These are phyloP conservation scores for Synura sp. DNA, from an alignment of 352 stramenopile species.

Conservation along the genomic window DNA sequence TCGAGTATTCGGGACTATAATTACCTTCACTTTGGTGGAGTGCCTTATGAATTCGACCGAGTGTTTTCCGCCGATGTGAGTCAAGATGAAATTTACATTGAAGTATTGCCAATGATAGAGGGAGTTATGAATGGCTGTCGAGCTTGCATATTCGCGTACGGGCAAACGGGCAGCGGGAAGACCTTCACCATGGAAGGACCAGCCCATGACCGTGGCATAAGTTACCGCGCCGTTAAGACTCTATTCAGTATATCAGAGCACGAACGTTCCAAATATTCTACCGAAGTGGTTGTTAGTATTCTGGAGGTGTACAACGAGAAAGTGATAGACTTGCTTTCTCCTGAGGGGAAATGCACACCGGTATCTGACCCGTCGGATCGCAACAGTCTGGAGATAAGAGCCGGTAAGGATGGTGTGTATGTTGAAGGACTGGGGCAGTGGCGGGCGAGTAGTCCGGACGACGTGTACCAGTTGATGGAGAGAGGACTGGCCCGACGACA, in stretches of 20 bases:
- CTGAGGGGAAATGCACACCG: constrained; percentile 55
- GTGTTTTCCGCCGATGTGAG: neutral
- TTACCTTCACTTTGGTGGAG: neutral
- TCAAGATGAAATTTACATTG: neutral
- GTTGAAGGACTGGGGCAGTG: constrained; percentile 79
- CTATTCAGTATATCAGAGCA: constrained; percentile 64
- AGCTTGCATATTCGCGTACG: constrained; percentile 82
- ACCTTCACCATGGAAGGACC: constrained; percentile 84
- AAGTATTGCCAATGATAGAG: neutral
- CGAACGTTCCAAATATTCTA: constrained; percentile 45
- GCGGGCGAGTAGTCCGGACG: constrained; percentile 62
- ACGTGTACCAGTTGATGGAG: constrained; percentile 74
- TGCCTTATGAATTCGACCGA: neutral
- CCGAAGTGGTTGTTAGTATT: constrained; percentile 72
- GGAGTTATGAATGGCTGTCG: constrained; percentile 67
- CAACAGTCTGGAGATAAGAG: constrained; percentile 72
- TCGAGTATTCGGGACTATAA: constrained; percentile 25
- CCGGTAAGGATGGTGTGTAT: constrained; percentile 64
- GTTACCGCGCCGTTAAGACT: constrained; percentile 69
- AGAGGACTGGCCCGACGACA: constrained; percentile 73
- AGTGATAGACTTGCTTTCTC: constrained; percentile 68
- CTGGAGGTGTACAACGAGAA: constrained; percentile 85
- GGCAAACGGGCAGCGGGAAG: constrained; percentile 82
- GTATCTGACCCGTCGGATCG: constrained; percentile 36
- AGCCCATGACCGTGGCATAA: constrained; percentile 66